These are phyloP conservation scores for Sarocladium strictum DNA, from an alignment of 2,329 filamentous ascomycete species.

Conservation along the genomic window DNA sequence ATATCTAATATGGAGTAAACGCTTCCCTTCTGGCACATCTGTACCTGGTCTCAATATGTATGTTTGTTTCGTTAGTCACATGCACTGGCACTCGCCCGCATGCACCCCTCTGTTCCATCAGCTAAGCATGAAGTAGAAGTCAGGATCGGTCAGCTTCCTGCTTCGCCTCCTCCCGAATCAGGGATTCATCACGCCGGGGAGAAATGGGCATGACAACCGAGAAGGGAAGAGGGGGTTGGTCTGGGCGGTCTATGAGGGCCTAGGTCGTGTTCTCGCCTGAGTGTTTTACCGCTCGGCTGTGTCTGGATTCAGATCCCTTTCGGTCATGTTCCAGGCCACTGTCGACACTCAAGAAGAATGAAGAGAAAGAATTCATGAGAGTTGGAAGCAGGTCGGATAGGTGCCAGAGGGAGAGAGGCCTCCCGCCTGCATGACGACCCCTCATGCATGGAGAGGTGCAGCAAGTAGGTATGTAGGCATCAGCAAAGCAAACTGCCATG, in stretches of 20 bases:
- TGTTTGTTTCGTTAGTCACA: too few relatives aligned
- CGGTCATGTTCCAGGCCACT: not conserved
- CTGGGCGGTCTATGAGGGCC: slow-evolving; percentile 3
- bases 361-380: not conserved
- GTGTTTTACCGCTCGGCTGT: not conserved
- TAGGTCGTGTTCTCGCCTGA: not conserved
- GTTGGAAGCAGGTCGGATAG: not conserved
- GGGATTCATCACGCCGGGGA: not conserved
- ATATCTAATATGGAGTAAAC: not conserved
- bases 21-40: not conserved
- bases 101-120: not conserved
- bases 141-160: not conserved
- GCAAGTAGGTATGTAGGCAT: too few relatives aligned
- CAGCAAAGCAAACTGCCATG: not conserved
- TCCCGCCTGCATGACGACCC: not conserved
- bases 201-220: not conserved
- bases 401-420: not conserved
- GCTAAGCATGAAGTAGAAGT: not conserved
- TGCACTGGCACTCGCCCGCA: too few relatives aligned
- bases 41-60: too few relatives aligned
- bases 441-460: too few relatives aligned
- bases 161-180: not conserved
- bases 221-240: too few relatives aligned
- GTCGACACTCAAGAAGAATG: not conserved
- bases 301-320: too few relatives aligned